Evolutionary conservation across 768 basidiomycete species (phyloP).

Genomic region (Terana coerulea): DNA sequence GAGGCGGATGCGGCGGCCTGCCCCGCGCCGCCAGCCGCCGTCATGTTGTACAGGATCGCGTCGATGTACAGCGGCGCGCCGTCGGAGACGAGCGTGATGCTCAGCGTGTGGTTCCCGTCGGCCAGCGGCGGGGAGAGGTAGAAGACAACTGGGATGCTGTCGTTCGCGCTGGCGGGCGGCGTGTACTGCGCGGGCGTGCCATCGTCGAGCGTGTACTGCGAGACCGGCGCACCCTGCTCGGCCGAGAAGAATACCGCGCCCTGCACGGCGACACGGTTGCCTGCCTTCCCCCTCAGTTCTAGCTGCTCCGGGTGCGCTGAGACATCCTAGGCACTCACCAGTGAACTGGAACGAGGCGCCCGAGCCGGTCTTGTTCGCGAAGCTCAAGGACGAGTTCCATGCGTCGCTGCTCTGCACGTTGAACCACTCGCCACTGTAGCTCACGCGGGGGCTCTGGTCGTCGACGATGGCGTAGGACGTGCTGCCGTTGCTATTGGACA

Average conservation of each 20-base stretch:
- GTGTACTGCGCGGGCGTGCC: conserved; percentile 12
- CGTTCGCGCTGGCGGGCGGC: neutral
- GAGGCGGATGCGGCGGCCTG: conserved; percentile 1
- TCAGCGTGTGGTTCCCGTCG: conserved; percentile 16
- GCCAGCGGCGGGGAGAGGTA: conserved; percentile 15
- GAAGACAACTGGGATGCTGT: conserved; percentile 9
- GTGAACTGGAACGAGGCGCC: conserved; percentile 2
- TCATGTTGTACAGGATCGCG: conserved; percentile 9
- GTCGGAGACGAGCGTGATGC: conserved; percentile 12
- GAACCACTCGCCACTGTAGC: conserved; percentile 4
- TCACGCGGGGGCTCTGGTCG: conserved; percentile 11
- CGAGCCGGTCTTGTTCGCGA: neutral
- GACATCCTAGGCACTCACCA: conserved; percentile 4
- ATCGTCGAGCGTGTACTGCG: conserved; percentile 14
- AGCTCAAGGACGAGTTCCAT: conserved; percentile 8
- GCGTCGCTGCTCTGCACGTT: neutral
- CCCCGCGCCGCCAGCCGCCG: neutral
- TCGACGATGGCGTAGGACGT: conserved; percentile 6
- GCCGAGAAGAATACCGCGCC: conserved; percentile 13
- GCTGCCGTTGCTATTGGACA: neutral
- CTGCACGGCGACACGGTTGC: conserved; percentile 16
- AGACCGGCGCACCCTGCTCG: conserved; percentile 2
- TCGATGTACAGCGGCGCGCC: conserved; percentile 17
- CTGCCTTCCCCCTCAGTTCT: conserved; percentile 2
- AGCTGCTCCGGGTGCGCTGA: neutral